Percentiles rank a stretch among this genome's conserved stretches.
Evolutionary conservation across 768 basidiomycete species (phyloP).

Genomic region (Exidia glandulosa): DNA sequence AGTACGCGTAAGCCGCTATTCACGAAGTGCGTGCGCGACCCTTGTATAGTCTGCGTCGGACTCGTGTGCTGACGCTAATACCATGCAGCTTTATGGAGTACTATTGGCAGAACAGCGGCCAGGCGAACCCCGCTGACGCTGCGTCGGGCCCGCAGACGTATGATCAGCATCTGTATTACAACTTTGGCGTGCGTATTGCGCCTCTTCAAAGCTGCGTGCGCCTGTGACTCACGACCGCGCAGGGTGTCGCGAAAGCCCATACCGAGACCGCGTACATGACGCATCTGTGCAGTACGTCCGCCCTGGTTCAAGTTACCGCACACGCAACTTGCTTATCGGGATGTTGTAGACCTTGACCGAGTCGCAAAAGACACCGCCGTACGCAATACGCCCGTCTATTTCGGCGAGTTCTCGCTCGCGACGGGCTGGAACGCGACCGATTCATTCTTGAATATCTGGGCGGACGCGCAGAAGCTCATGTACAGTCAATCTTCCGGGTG

Average conservation of each 20-base stretch:
- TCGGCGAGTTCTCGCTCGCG: slow-evolving; percentile 50
- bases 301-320: neutral
- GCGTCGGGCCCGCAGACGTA: slow-evolving; percentile 60
- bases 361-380: slow-evolving; percentile 36
- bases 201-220: too few species aligned
- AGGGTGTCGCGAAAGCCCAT: slow-evolving; percentile 63
- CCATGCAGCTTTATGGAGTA: slow-evolving; percentile 63
- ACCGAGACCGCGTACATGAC: slow-evolving; percentile 48
- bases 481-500: slow-evolving; percentile 54
- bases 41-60: neutral
- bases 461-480: slow-evolving; percentile 61
- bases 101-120: slow-evolving; percentile 63
- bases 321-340: neutral
- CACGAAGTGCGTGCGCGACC: slow-evolving; percentile 23
- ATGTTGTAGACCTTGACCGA: slow-evolving; percentile 33
- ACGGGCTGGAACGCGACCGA: slow-evolving; percentile 56
- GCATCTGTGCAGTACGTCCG: slow-evolving; percentile 41
- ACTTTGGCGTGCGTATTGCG: slow-evolving; percentile 27
- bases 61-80: neutral
- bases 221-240: neutral
- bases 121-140: slow-evolving; percentile 60
- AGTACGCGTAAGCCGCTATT: slow-evolving; percentile 18
- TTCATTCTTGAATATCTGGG: slow-evolving; percentile 53
- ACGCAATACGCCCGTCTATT: slow-evolving; percentile 38
- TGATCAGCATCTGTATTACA: slow-evolving; percentile 74